A percentile compares a stretch with the other conserved stretches of the same genome.
Evolutionary conservation across 257 asterid species (phyloP).

Genomic region (Capsicum rhomboideum): DNA sequence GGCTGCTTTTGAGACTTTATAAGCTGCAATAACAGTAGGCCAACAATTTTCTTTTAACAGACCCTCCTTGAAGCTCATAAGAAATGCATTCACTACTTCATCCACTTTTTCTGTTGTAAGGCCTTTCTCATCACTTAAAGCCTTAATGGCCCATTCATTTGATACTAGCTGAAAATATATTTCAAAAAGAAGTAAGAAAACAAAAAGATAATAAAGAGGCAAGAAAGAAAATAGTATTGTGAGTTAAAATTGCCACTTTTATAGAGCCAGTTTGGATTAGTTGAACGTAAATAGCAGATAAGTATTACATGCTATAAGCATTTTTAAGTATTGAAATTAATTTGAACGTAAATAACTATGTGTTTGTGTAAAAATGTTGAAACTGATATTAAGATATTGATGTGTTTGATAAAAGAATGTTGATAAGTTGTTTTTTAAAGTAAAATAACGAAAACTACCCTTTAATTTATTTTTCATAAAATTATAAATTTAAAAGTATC

Average conservation of each 20-base stretch:
- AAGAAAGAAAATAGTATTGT: background rate
- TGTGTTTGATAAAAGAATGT: too few relatives aligned
- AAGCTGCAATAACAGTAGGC: conserved; percentile 13
- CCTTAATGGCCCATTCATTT: conserved; percentile 7
- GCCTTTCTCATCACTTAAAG: background rate
- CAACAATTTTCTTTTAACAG: conserved; percentile 15
- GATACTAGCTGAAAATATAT: background rate
- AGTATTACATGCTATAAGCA: background rate
- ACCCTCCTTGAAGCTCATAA: conserved; percentile 7
- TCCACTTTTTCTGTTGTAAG: conserved; percentile 20
- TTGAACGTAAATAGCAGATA: background rate
- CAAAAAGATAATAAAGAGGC: background rate
- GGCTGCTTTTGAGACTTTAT: conserved; percentile 26
- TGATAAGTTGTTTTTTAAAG: too few relatives aligned
- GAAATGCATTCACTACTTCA: conserved; percentile 1
- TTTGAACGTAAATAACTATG: too few relatives aligned
- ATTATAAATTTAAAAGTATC: too few relatives aligned
- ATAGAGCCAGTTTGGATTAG: background rate
- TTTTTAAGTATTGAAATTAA: too few relatives aligned
- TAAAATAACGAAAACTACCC: too few relatives aligned
- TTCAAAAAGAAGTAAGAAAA: background rate
- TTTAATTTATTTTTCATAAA: too few relatives aligned
- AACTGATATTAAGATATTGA: too few relatives aligned
- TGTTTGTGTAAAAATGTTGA: too few relatives aligned
- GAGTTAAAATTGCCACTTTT: background rate